Base-by-base conservation (phyloP, 176 grass and related monocot species). In the Oryza punctata region DNA sequence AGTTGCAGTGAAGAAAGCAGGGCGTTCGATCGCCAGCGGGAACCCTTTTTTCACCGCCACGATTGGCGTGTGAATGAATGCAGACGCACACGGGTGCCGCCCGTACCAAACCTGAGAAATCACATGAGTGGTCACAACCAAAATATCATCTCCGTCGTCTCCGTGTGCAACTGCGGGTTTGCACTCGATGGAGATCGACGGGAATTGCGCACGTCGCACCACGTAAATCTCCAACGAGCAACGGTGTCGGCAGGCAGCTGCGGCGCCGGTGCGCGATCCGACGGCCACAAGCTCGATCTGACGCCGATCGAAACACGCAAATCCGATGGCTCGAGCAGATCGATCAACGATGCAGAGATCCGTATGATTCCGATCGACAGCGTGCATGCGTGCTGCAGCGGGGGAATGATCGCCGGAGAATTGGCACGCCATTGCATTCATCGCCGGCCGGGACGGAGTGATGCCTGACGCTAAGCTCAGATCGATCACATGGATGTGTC, bases 1-100 rank as follows among this genome's bases (percentile, higher is more conserved):
- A 86, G 84, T 86, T 44, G 23, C 69, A 11, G 67, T 5, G 69
- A 86, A 86, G 84, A 57, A 80, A 80, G 69, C 77, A 80, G 44
- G n/a, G 84, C 14, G 77, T 19, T 27, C 37, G 61, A 75, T 75
- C 61, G 13, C 21, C 45, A 18, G 7, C 47, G 3, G 24, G 19
- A 73, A 19, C 15, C 46, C 32, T 12, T 69, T 69, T 33, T 70
- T 32, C 47, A 50, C 67, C 38, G 27, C 59, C 67, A 79, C 68
- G 57, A 27, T 35, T 60, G 57, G 28, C 27, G 6, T 19, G 21
- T 10, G 12, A 35, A 16, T 16, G 9, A 64, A 9, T 61, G 73
- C 27, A 60, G 49, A n/a, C 4, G 3, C 49, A 59, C 73, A 76
- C 72, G 49, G 11, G 5, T 54, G 50, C 50, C 30, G 19, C 50